Evolutionary conservation across 495 filamentous ascomycete species (phyloP).

Genomic region (Monascus purpureus): DNA sequence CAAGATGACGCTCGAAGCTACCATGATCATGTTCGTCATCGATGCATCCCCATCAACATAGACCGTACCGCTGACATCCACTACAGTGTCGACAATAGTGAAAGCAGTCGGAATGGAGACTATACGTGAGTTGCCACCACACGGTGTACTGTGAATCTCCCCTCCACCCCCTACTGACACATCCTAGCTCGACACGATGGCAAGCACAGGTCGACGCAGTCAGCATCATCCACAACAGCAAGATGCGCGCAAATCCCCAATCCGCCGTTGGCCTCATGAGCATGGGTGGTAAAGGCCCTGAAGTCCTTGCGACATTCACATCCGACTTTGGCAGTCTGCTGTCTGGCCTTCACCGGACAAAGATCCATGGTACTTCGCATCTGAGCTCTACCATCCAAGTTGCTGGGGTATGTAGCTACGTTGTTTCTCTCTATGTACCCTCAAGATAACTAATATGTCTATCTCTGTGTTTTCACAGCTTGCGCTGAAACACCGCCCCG

Average conservation of each 20-base stretch:
- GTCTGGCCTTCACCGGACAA: constrained; percentile 84
- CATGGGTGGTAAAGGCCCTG: constrained; percentile 93
- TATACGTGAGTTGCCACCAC: constrained; percentile 40
- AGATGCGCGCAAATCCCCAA: constrained; percentile 89
- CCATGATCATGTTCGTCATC: constrained; percentile 54
- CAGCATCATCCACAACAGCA: constrained; percentile 84
- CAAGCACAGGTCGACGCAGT: constrained; percentile 93
- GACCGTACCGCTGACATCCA: constrained; percentile 11
- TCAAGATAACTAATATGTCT: no score
- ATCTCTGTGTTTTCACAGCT: constrained; percentile 52
- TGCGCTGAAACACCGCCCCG: constrained; percentile 95
- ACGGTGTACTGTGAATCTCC: no score
- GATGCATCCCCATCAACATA: constrained; percentile 1
- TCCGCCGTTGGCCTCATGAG: constrained; percentile 96
- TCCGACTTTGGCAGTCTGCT: constrained; percentile 90
- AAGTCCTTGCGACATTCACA: constrained; percentile 91
- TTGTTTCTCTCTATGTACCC: no score
- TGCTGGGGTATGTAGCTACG: constrained; percentile 54
- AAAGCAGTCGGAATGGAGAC: constrained; percentile 93
- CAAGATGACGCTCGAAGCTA: constrained; percentile 60
- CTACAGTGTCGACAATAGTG: constrained; percentile 85
- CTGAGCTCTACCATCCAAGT: constrained; percentile 89
- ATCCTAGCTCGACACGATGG: constrained; percentile 67
- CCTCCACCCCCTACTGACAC: no score
- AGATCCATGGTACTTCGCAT: constrained; percentile 78